These are phyloP conservation scores for Carex arenaria DNA, from an alignment of 202 grass and related monocot genomes.

Conservation along the genomic window DNA sequence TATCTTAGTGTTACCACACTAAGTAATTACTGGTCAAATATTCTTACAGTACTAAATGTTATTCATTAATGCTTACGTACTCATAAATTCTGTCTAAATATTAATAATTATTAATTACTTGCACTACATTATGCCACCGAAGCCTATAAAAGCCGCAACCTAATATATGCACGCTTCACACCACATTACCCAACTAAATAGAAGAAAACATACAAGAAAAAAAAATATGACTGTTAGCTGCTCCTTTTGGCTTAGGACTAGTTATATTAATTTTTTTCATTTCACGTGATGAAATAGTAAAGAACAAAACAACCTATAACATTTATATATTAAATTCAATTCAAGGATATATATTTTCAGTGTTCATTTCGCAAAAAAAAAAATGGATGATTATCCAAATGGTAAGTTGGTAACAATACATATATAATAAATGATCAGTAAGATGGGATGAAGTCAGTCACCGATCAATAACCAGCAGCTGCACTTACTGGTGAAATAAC, in stretches of 20 bases:
- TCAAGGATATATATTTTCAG: too few relatives aligned
- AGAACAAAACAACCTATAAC: too few relatives aligned
- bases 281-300: too few relatives aligned
- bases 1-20: neutral
- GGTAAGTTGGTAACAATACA: too few relatives aligned
- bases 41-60: neutral
- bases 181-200: neutral
- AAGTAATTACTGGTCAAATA: constrained; percentile 7
- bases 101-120: neutral
- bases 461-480: too few relatives aligned
- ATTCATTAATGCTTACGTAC: constrained; percentile 3
- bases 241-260: neutral
- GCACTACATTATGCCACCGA: neutral
- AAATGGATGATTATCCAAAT: too few relatives aligned
- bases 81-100: neutral
- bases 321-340: too few relatives aligned
- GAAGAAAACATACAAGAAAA: neutral
- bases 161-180: neutral
- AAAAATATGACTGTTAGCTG: neutral
- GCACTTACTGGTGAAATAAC: too few relatives aligned
- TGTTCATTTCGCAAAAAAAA: too few relatives aligned
- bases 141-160: neutral
- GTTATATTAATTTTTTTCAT: too few relatives aligned
- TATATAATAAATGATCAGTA: too few relatives aligned
- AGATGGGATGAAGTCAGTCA: too few relatives aligned